A percentile compares a stretch with the other conserved stretches of the same genome.
These are phyloP conservation scores for Hypoxylon sp. DNA, from an alignment of 2,329 filamentous ascomycete species.

Conservation along the genomic window DNA sequence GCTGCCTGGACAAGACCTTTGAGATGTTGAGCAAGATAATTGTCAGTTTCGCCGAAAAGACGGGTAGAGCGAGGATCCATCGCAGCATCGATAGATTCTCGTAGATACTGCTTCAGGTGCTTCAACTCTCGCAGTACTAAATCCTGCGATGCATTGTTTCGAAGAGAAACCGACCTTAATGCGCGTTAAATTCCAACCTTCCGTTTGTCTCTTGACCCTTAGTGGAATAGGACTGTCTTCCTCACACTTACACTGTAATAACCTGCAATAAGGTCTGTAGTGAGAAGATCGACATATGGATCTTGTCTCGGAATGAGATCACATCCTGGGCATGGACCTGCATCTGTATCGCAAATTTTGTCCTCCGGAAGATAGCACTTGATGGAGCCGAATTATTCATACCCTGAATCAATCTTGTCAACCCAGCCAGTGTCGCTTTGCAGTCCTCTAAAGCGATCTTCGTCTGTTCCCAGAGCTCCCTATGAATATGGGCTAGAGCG, in stretches of 20 bases:
- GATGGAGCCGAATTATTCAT: background rate
- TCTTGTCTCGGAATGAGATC: background rate
- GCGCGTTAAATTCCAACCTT: background rate
- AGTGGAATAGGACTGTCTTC: background rate
- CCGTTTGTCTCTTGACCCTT: background rate
- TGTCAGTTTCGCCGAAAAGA: background rate
- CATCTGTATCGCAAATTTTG: background rate
- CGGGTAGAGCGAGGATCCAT: background rate
- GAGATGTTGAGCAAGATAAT: background rate
- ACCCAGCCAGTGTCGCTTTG: background rate
- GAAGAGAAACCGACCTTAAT: background rate
- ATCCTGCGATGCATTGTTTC: background rate
- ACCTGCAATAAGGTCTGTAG: background rate
- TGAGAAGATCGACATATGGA: background rate
- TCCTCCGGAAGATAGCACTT: background rate
- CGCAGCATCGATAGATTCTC: background rate
- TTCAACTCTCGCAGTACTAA: background rate
- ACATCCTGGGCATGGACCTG: background rate
- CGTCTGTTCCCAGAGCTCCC: background rate
- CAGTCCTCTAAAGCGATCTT: background rate
- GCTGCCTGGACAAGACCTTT: background rate
- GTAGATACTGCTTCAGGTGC: background rate
- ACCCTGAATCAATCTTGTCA: background rate
- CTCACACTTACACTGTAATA: background rate
- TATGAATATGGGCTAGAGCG: background rate